A percentile compares a stretch with the other conserved stretches of the same genome.
Conservation (phyloP, 345 rosid species). For the Xanthoceras sorbifolium region DNA sequence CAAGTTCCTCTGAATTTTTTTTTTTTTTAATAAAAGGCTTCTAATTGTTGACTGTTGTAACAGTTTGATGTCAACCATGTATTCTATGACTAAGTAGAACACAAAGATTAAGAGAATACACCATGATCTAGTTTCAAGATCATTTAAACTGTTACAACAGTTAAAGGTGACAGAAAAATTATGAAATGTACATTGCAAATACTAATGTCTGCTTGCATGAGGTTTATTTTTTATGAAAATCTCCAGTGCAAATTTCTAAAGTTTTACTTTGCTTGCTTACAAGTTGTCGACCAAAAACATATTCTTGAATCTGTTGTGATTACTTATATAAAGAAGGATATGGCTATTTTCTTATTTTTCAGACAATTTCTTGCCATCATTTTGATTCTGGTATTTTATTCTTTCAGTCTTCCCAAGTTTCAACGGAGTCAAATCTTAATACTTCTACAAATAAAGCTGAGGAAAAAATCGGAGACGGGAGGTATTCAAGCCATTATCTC, state of each 20-base stretch:
- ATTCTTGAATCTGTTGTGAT: conserved; percentile 1
- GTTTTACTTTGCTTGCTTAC: background rate
- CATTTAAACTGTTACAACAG: background rate
- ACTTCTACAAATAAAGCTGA: conserved; percentile 65
- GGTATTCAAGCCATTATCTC: conserved; percentile 84
- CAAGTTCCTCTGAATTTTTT: background rate
- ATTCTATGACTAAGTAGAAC: background rate
- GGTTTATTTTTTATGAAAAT: conserved; percentile 2
- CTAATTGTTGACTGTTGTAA: background rate
- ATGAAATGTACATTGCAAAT: too few relatives aligned
- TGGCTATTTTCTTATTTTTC: conserved; percentile 11
- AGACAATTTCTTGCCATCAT: conserved; percentile 5
- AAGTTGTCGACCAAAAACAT: background rate
- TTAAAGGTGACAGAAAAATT: background rate
- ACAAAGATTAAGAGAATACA: background rate
- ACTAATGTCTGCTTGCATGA: conserved; percentile 16
- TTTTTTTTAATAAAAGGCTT: too few relatives aligned
- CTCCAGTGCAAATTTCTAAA: background rate
- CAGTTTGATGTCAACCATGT: background rate
- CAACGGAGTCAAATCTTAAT: conserved; percentile 52
- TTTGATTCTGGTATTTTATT: conserved; percentile 30
- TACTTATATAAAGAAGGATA: background rate
- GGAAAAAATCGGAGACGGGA: conserved; percentile 80
- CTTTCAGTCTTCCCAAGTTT: conserved; percentile 87
- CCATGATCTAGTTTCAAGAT: background rate